Conservation (phyloP, 2,329 filamentous ascomycete genomes). For the Apiospora saccharicola region DNA sequence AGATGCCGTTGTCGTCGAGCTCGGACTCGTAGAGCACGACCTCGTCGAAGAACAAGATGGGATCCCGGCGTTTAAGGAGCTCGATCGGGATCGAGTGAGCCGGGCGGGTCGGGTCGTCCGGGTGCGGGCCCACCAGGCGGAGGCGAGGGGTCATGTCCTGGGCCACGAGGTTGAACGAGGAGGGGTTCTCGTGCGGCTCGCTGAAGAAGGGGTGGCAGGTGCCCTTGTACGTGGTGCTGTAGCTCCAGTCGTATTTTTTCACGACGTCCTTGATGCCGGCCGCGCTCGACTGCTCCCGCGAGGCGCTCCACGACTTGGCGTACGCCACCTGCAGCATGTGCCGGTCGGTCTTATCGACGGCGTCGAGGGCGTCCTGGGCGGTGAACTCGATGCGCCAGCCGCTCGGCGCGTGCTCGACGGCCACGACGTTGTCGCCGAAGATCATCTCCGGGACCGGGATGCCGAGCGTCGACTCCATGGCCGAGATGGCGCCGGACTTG, state of each 20-base stretch:
- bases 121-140: not conserved
- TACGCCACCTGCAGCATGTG: conserved; percentile 94
- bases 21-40: conserved; percentile 97
- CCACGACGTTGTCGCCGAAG: conserved; percentile 91
- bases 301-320: conserved; percentile 81
- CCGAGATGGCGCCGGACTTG: conserved; percentile 88
- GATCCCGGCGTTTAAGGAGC: conserved; percentile 86
- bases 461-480: conserved; percentile 77
- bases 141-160: not conserved
- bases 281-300: conserved; percentile 74
- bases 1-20: conserved; percentile 96
- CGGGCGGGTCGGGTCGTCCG: conserved; percentile 38
- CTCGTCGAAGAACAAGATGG: conserved; percentile 96
- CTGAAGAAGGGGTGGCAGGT: conserved; percentile 54
- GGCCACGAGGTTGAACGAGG: not conserved
- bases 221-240: conserved; percentile 87
- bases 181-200: not conserved
- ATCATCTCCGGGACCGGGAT: conserved; percentile 99
- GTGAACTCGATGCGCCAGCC: conserved; percentile 84
- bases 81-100: conserved; percentile 76
- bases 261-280: conserved; percentile 91
- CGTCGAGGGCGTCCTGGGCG: conserved; percentile 85
- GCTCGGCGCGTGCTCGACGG: conserved; percentile 75
- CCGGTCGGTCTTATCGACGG: conserved; percentile 91
- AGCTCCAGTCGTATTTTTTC: conserved; percentile 98